Conservation (phyloP, 2,329 filamentous ascomycete genomes). For the Elsinoe perseae region DNA sequence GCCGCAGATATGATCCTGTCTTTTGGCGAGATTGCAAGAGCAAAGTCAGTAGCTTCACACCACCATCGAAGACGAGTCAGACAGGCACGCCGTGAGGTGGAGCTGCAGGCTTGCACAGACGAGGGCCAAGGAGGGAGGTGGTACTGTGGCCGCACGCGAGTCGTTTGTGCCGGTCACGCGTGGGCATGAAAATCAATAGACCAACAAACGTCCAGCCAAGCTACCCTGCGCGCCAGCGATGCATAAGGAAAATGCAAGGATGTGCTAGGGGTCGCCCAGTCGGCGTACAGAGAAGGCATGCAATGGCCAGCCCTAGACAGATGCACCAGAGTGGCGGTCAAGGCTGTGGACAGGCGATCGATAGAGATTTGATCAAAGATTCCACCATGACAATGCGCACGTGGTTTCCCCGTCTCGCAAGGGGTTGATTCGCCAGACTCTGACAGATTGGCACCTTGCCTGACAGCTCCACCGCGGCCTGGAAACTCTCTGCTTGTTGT, state of each 20-base stretch:
- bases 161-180: conserved; percentile 12
- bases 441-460: conserved; percentile 7
- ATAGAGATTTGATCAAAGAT: not conserved
- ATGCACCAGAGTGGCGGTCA: conserved; percentile 11
- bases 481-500: not conserved
- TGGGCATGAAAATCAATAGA: not conserved
- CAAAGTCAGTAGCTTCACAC: not conserved
- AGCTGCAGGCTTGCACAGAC: not conserved
- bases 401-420: conserved; percentile 11
- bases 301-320: not conserved
- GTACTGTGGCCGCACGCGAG: not conserved
- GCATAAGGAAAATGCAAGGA: not conserved
- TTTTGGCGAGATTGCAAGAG: conserved; percentile 11
- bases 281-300: not conserved
- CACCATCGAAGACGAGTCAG: conserved; percentile 1
- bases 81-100: conserved; percentile 2
- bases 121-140: conserved; percentile 10
- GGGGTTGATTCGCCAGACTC: not conserved
- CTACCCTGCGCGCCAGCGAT: not conserved
- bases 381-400: not conserved
- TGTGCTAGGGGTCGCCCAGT: not conserved
- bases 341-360: conserved; percentile 6
- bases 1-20: conserved; percentile 13
- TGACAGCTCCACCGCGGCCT: conserved; percentile 1
- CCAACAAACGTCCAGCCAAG: not conserved